These are phyloP conservation scores for Fabrea salina DNA, from an alignment of 169 alveolate genomes.

Conservation along the genomic window DNA sequence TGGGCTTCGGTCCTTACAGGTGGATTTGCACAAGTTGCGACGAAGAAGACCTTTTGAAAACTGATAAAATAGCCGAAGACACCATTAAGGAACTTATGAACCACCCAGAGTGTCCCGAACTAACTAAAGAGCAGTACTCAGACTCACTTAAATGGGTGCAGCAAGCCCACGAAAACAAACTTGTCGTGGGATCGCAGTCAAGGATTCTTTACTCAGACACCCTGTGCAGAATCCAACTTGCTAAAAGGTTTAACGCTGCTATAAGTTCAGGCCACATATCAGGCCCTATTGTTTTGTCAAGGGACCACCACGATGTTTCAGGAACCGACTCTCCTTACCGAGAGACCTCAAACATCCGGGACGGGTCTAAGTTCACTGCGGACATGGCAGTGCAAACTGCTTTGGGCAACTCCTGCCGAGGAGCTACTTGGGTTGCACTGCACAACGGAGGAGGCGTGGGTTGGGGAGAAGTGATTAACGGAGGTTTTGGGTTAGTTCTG, in stretches of 20 bases:
- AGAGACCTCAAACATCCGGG: conserved; percentile 61
- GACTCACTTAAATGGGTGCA: conserved; percentile 58
- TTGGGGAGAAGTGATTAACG: conserved; percentile 71
- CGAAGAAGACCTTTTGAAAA: conserved; percentile 43
- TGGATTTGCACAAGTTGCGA: conserved; percentile 60
- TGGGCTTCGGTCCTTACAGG: conserved; percentile 70
- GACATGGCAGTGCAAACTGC: conserved; percentile 67
- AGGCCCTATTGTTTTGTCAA: conserved; percentile 55
- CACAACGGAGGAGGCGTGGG: conserved; percentile 81
- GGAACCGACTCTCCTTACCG: conserved; percentile 70
- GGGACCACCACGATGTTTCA: conserved; percentile 76
- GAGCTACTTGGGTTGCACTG: conserved; percentile 72
- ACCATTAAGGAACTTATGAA: conserved; percentile 36
- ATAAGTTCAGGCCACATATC: conserved; percentile 38
- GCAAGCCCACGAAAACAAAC: conserved; percentile 56
- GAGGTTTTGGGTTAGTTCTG: conserved; percentile 71
- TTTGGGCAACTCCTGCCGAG: conserved; percentile 59
- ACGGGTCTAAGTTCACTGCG: conserved; percentile 63
- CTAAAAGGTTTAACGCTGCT: conserved; percentile 53
- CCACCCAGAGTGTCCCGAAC: conserved; percentile 27
- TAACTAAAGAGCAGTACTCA: conserved; percentile 37
- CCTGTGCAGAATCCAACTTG: conserved; percentile 54
- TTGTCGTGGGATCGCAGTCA: conserved; percentile 69
- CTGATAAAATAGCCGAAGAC: conserved; percentile 53
- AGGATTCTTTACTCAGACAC: conserved; percentile 65